A percentile compares a stretch with the other conserved stretches of the same genome.
Evolutionary conservation across 2,329 filamentous ascomycete genomes (phyloP).

Genomic region (Penicillium sumatraense): DNA sequence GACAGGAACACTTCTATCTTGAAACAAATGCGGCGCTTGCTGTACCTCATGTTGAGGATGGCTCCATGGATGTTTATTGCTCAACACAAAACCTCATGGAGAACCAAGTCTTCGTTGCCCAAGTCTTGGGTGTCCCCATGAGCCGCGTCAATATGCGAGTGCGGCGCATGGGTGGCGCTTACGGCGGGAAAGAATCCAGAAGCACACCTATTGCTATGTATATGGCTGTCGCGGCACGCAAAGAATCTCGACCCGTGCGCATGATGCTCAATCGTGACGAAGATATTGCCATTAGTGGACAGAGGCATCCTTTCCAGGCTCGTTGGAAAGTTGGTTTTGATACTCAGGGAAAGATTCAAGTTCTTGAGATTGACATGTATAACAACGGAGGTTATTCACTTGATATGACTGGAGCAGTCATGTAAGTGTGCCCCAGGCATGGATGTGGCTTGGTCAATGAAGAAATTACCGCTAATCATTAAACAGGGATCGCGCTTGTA

Average conservation of each 20-base stretch:
- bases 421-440: background rate
- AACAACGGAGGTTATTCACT: conserved; percentile 1
- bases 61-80: background rate
- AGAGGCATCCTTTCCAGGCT: background rate
- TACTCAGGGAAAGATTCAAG: background rate
- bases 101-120: background rate
- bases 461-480: background rate
- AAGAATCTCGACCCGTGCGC: background rate
- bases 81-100: conserved; percentile 2
- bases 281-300: background rate
- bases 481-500: background rate
- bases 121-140: conserved; percentile 1
- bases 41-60: background rate
- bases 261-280: conserved; percentile 3
- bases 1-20: background rate
- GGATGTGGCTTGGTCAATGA: background rate
- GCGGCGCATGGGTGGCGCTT: background rate
- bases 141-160: conserved; percentile 1
- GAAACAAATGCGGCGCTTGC: background rate
- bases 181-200: background rate
- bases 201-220: background rate
- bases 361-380: background rate
- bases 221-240: background rate
- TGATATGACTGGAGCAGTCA: background rate
- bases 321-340: background rate